Evolutionary conservation across 345 rosid species (phyloP).

Genomic region (Eucalyptus sideroxylon): DNA sequence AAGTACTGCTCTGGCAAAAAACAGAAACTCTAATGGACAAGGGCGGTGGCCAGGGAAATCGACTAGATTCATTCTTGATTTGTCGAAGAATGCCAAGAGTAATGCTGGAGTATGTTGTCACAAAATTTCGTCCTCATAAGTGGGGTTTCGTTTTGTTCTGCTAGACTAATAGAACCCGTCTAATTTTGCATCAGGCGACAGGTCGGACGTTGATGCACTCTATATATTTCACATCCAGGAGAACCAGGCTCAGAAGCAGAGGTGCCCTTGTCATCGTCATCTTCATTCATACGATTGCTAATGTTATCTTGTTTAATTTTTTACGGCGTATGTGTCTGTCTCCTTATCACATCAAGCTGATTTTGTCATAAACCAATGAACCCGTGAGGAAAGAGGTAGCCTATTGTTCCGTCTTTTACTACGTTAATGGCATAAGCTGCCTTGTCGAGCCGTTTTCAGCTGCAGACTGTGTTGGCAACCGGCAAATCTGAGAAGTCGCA

Average conservation of each 20-base stretch:
- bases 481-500: conserved; percentile 19
- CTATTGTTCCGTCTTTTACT: not conserved
- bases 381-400: conserved; percentile 21
- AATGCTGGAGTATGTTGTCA: conserved; percentile 17
- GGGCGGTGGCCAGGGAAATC: conserved; percentile 49
- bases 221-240: conserved; percentile 17
- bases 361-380: conserved; percentile 28
- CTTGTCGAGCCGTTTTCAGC: conserved; percentile 2
- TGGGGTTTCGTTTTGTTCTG: not conserved
- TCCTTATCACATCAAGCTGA: conserved; percentile 36
- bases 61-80: conserved; percentile 23
- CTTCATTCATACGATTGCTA: not conserved
- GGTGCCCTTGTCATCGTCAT: not conserved
- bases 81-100: conserved; percentile 33
- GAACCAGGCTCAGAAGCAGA: conserved; percentile 34
- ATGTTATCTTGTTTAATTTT: not conserved
- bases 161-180: not conserved
- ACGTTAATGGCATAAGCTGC: not conserved
- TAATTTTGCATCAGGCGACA: conserved; percentile 6
- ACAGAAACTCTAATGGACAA: conserved; percentile 63
- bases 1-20: conserved; percentile 59
- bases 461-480: conserved; percentile 15
- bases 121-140: not conserved
- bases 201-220: conserved; percentile 29
- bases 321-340: conserved; percentile 25